Percentiles rank a stretch among this genome's conserved stretches.
phyloP scores from a whole-genome alignment of 768 basidiomycete species.

The Gelatoporia subvermispora region DNA sequence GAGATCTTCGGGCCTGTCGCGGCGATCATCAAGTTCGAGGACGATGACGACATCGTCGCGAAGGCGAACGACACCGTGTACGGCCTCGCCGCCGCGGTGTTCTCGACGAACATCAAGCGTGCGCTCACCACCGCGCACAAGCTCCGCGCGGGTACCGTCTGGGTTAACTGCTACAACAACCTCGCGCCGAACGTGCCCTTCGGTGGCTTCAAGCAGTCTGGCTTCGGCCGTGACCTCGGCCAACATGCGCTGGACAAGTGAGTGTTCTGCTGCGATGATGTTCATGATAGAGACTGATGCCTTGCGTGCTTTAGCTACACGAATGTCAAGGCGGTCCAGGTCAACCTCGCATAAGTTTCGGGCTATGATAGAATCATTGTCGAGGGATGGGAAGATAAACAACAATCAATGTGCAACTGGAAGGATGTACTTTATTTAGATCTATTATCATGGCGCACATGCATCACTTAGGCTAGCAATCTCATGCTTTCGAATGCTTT shows the following conservation, averaged over 20 bases:
- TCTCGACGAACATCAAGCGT: constrained; percentile 39
- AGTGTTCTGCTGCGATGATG: constrained; percentile 41
- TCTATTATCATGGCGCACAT: too few species aligned
- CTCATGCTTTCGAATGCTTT: too few species aligned
- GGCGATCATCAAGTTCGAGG: constrained; percentile 71
- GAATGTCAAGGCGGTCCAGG: constrained; percentile 65
- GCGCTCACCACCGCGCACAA: constrained; percentile 36
- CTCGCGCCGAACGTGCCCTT: constrained; percentile 50
- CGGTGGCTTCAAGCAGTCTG: constrained; percentile 82
- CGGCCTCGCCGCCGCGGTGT: constrained; percentile 46
- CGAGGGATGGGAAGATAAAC: too few species aligned
- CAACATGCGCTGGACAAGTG: constrained; percentile 68
- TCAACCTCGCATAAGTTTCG: constrained; percentile 40
- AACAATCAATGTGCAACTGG: too few species aligned
- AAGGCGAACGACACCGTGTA: constrained; percentile 45
- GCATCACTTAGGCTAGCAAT: too few species aligned
- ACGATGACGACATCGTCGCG: constrained; percentile 22
- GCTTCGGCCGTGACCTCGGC: constrained; percentile 77
- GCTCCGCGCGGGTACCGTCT: constrained; percentile 40
- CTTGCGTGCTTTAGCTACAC: constrained; percentile 43
- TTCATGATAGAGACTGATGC: not conserved
- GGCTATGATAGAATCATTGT: too few species aligned
- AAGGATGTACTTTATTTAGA: too few species aligned
- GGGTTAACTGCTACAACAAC: constrained; percentile 29
- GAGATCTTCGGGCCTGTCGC: constrained; percentile 83